Evolutionary conservation across 768 basidiomycete species (phyloP).

Genomic region (Pholiota molesta): DNA sequence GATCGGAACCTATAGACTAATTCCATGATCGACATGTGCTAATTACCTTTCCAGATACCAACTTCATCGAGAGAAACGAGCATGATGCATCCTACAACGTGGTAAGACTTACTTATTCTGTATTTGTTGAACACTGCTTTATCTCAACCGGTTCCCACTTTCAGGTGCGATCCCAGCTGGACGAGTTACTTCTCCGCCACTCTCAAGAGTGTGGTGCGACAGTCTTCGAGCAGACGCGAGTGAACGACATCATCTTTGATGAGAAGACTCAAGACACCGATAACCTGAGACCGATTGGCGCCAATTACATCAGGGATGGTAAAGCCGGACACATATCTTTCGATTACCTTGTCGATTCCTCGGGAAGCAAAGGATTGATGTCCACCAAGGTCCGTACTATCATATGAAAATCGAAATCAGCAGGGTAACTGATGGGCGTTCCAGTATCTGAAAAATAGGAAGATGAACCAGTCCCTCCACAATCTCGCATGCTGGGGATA

Average conservation of each 20-base stretch:
- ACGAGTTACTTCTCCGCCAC: slow-evolving; percentile 38
- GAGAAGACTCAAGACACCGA: slow-evolving; percentile 12
- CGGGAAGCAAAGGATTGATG: slow-evolving; percentile 38
- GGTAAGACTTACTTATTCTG: slow-evolving; percentile 20
- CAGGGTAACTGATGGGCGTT: neutral
- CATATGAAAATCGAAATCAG: neutral
- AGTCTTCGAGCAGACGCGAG: slow-evolving; percentile 36
- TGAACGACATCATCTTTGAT: slow-evolving; percentile 30
- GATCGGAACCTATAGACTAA: neutral
- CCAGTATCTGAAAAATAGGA: slow-evolving; percentile 33
- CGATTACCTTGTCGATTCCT: slow-evolving; percentile 38
- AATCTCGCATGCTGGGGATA: slow-evolving; percentile 11
- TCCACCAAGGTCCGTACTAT: slow-evolving; percentile 30
- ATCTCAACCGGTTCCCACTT: neutral
- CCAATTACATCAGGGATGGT: slow-evolving; percentile 28
- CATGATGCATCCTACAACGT: slow-evolving; percentile 39
- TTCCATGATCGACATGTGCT: neutral
- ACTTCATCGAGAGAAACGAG: slow-evolving; percentile 32
- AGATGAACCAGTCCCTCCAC: slow-evolving; percentile 29
- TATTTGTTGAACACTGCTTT: neutral
- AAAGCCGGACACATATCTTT: slow-evolving; percentile 31
- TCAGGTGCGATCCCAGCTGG: slow-evolving; percentile 39
- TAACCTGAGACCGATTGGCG: slow-evolving; percentile 25
- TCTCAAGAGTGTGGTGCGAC: slow-evolving; percentile 32
- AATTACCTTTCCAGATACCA: slow-evolving; percentile 30